These are phyloP conservation scores for Malbranchea cinnamomea DNA, from an alignment of 2,329 filamentous ascomycete genomes.

Conservation along the genomic window DNA sequence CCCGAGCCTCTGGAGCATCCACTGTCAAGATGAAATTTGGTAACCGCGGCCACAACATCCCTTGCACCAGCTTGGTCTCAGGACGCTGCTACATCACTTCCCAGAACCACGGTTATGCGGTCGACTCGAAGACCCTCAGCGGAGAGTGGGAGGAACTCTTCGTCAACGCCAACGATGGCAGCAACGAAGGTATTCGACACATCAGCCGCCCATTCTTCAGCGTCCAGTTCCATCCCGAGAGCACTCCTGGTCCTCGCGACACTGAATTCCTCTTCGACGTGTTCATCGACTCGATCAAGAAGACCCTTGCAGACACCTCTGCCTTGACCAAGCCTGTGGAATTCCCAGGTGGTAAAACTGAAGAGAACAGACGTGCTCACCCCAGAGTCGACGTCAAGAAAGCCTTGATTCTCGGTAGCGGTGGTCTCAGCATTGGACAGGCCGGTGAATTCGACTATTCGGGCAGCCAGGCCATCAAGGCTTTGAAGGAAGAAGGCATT, in stretches of 20 bases:
- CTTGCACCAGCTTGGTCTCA: slow-evolving; percentile 87
- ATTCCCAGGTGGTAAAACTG: slow-evolving; percentile 72
- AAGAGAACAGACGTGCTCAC: slow-evolving; percentile 61
- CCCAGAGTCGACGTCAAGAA: slow-evolving; percentile 82
- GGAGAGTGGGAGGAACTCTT: slow-evolving; percentile 85
- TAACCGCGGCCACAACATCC: slow-evolving; percentile 97
- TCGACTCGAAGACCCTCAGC: slow-evolving; percentile 63
- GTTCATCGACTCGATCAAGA: slow-evolving; percentile 72
- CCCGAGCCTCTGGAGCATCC: slow-evolving; percentile 68
- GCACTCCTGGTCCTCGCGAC: slow-evolving; percentile 84
- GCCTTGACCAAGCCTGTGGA: slow-evolving; percentile 58
- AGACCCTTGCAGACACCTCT: slow-evolving; percentile 51
- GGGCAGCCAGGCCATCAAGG: slow-evolving; percentile 95
- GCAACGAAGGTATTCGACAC: slow-evolving; percentile 95
- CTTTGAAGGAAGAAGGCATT: slow-evolving; percentile 91
- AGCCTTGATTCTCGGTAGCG: slow-evolving; percentile 83
- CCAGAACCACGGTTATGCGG: slow-evolving; percentile 94
- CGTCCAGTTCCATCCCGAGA: slow-evolving; percentile 98
- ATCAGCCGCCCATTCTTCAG: slow-evolving; percentile 80
- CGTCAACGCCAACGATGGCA: slow-evolving; percentile 94
- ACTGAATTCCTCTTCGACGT: slow-evolving; percentile 96
- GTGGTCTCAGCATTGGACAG: slow-evolving; percentile 92
- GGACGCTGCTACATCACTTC: slow-evolving; percentile 98
- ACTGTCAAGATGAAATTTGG: slow-evolving; percentile 98
- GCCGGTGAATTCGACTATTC: slow-evolving; percentile 99